Evolutionary conservation across 768 basidiomycete species (phyloP).

Genomic region (Amanita fuliginea): DNA sequence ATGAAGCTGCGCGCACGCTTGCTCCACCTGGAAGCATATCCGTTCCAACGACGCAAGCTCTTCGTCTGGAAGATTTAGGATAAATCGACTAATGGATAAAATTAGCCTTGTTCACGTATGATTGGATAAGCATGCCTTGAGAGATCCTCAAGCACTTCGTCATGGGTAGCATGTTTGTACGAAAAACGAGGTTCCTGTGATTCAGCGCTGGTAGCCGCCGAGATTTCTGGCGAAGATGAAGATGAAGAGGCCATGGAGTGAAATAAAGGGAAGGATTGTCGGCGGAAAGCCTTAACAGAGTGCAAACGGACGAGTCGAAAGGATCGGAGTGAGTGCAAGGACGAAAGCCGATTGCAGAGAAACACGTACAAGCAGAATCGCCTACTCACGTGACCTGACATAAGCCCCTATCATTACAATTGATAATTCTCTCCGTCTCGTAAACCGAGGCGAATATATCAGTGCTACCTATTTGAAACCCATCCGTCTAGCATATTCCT

Average conservation of each 20-base stretch:
- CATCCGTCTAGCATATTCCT: constrained; percentile 85
- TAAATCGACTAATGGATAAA: constrained; percentile 61
- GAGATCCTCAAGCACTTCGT: constrained; percentile 85
- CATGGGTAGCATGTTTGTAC: constrained; percentile 67
- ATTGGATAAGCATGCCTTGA: constrained; percentile 50
- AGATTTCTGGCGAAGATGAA: constrained; percentile 68
- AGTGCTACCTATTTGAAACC: constrained; percentile 44
- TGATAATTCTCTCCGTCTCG: neutral
- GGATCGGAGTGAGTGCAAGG: constrained; percentile 11
- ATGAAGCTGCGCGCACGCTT: constrained; percentile 61
- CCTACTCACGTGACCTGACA: constrained; percentile 3
- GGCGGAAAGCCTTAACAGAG: constrained; percentile 11
- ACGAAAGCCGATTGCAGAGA: constrained; percentile 10
- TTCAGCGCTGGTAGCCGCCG: constrained; percentile 29
- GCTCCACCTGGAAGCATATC: constrained; percentile 97
- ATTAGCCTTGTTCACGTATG: constrained; percentile 9
- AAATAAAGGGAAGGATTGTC: constrained; percentile 19
- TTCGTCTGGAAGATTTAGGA: constrained; percentile 90
- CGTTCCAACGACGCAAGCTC: constrained; percentile 88
- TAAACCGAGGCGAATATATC: neutral
- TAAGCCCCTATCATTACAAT: neutral
- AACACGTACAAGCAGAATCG: constrained; percentile 11
- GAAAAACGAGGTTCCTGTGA: constrained; percentile 29
- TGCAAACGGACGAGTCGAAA: constrained; percentile 2
- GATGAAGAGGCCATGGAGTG: constrained; percentile 62